Evolutionary conservation across 106 monocot genomes (phyloP), one percentile per base, ranked within the genome.

Genomic region (Acorus calamus): DNA sequence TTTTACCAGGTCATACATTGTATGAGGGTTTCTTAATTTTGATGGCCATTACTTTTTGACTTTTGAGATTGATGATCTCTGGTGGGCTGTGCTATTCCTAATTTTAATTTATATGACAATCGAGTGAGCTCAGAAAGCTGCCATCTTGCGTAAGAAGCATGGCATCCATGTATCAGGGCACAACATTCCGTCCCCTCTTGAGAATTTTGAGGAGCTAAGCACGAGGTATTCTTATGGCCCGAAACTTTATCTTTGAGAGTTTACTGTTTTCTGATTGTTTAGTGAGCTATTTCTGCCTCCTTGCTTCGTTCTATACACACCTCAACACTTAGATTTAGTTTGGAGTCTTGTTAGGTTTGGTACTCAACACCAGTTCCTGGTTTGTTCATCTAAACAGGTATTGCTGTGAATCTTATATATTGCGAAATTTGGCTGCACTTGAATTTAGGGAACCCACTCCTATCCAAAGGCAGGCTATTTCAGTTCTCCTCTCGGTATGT

Each of bases 401-500:
- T 85, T 69, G 82, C 46, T 96, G 90, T 75, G 83, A 83, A 78
- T 72, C 87, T 57, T 83, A 84, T 64, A 73, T 88, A 53, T 77
- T 88, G 49, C 80, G 56, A 10, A 88, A 92, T 77, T 75, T 98
- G 51, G 63, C 60, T 41, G 85, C 73, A 61, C 83, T 78, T 64
- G 92, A 83, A 48, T 92, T 83, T 63, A 76, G 88, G 67, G 92
- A 98, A 42, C 98, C 98, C 58, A 92, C 98, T 66, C 92, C 98
- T 64, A 98, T 98, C 70, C 98, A 98, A 81, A 80, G 88, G 64
- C 98, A 98, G 78, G 85, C 90, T 65, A 92, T 98, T 78, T 92
- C 92, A 67, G 67, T 83, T 66, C 81, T 98, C 42, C 92, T 98
- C 11, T 88, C 88, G 3, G 98, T 98, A 81, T 71, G 82, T 62